These are phyloP conservation scores for Solanum piurae DNA, from an alignment of 257 asterid species.

Conservation along the genomic window DNA sequence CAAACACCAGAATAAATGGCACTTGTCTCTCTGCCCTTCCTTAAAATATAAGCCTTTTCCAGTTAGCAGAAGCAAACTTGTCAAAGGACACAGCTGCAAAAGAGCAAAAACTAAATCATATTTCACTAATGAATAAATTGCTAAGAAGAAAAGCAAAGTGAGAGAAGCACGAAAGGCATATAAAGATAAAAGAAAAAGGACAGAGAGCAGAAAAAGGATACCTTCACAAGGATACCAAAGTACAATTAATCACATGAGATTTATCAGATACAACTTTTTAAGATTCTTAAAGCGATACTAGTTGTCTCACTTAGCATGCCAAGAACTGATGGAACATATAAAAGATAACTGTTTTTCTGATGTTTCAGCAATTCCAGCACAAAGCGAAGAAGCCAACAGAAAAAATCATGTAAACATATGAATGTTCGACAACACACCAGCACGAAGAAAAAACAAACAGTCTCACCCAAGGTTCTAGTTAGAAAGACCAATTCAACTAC, in stretches of 20 bases:
- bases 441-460: not conserved
- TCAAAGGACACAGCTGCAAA: conserved; percentile 22
- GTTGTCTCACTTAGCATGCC: not conserved
- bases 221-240: conserved; percentile 48
- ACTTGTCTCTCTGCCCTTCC: conserved; percentile 1
- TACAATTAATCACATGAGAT: conserved; percentile 22
- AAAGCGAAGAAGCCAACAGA: not conserved
- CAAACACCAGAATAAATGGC: conserved; percentile 1
- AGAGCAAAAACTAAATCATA: conserved; percentile 1
- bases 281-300: conserved; percentile 2
- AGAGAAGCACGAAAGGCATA: conserved; percentile 21
- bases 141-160: conserved; percentile 9
- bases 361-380: not conserved
- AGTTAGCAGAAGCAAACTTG: conserved; percentile 4
- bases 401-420: not conserved
- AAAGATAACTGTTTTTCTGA: not conserved
- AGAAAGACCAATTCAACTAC: not conserved
- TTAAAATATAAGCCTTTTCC: not conserved
- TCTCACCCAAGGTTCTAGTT: not conserved
- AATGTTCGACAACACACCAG: not conserved
- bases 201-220: conserved; percentile 22
- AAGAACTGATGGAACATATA: not conserved
- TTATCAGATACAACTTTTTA: conserved; percentile 18
- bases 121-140: conserved; percentile 10
- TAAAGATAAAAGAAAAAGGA: conserved; percentile 18